phyloP scores from a whole-genome alignment of 1,139 yeast genomes.

The Chernovozyma sophiae-reginae region DNA sequence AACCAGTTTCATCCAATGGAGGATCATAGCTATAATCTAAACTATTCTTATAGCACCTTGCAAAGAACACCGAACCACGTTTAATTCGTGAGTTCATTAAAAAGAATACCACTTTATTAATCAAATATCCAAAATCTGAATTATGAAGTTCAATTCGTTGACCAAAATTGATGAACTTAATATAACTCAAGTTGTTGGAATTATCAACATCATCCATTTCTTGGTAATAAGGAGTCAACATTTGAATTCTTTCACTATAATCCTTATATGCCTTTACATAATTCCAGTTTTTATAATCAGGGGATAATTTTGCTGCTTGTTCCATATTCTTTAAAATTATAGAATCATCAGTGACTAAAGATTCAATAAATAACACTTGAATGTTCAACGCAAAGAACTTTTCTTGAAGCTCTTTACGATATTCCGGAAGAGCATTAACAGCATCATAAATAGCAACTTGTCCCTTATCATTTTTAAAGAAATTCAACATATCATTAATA shows the following conservation, averaged over 20 bases:
- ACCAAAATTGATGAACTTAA: conserved; percentile 88
- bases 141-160: conserved; percentile 76
- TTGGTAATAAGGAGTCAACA: conserved; percentile 49
- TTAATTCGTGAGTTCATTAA: conserved; percentile 84
- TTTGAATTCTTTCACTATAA: conserved; percentile 49
- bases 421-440: conserved; percentile 73
- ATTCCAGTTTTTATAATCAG: conserved; percentile 80
- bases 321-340: conserved; percentile 70
- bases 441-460: conserved; percentile 98
- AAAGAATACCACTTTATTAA: conserved; percentile 84
- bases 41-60: conserved; percentile 68
- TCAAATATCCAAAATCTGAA: conserved; percentile 80
- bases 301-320: conserved; percentile 81
- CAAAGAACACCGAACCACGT: conserved; percentile 83
- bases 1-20: conserved; percentile 58
- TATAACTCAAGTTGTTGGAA: conserved; percentile 58
- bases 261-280: conserved; percentile 59
- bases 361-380: conserved; percentile 83
- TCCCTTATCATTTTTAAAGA: conserved; percentile 72
- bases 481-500: conserved; percentile 62
- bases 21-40: conserved; percentile 60
- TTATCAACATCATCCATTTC: conserved; percentile 45
- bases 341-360: conserved; percentile 70
- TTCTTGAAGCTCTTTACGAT: conserved; percentile 56
- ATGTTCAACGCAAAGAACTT: conserved; percentile 56